These are phyloP conservation scores for Fusarium vanettenii DNA, from an alignment of 2,329 filamentous ascomycete genomes.

Conservation along the genomic window DNA sequence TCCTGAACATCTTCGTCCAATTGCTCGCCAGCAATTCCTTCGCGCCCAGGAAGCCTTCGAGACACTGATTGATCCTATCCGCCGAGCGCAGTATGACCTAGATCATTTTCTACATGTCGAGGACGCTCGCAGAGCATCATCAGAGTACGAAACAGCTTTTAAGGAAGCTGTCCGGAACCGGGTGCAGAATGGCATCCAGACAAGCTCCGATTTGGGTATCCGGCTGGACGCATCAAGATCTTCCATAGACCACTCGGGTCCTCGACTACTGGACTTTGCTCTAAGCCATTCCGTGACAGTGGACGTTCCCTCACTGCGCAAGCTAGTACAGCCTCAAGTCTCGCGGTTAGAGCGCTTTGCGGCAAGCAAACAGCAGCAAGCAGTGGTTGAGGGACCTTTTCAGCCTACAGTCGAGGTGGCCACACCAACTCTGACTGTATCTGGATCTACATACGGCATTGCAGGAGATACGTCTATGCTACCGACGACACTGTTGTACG, in stretches of 20 bases:
- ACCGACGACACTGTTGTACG: constrained; percentile 47
- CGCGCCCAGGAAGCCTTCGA: constrained; percentile 59
- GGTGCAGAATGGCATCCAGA: constrained; percentile 38
- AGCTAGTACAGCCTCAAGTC: constrained; percentile 41
- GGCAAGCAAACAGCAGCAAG: constrained; percentile 21
- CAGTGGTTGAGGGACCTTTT: constrained; percentile 7
- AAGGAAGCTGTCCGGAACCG: constrained; percentile 34
- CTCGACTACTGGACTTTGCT: constrained; percentile 52
- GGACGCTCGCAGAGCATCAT: constrained; percentile 34
- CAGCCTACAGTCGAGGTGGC: constrained; percentile 33
- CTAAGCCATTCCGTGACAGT: constrained; percentile 53
- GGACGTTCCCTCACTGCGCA: constrained; percentile 48
- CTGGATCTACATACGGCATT: constrained; percentile 55
- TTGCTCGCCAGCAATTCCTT: constrained; percentile 55
- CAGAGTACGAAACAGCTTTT: constrained; percentile 32
- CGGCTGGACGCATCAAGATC: constrained; percentile 48
- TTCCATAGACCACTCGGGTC: neutral
- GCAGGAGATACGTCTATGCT: constrained; percentile 43
- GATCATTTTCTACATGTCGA: constrained; percentile 36
- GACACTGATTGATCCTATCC: constrained; percentile 57
- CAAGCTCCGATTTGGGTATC: constrained; percentile 53
- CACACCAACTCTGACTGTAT: constrained; percentile 52
- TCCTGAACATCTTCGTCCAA: constrained; percentile 51
- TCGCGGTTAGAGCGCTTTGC: constrained; percentile 38
- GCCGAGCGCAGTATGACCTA: constrained; percentile 56